Base-by-base conservation (phyloP, 352 stramenopile species). In the Globisporangium irregulare region DNA sequence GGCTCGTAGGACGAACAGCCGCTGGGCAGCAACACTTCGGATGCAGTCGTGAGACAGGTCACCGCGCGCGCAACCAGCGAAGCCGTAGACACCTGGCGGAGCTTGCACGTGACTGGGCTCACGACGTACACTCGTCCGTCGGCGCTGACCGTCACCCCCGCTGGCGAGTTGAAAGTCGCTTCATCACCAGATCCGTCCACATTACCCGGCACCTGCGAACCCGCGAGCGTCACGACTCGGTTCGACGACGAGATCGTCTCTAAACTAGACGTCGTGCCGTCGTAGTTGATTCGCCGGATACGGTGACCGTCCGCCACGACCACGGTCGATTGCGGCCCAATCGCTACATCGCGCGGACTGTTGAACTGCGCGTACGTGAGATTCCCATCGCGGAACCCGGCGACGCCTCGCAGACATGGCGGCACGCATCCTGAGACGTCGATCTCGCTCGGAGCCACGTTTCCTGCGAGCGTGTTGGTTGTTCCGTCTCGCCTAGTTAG, bases 1-100 rank as follows among this genome's bases (percentile, higher is more conserved):
- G 87, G 81, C 32, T 98, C 95, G 72, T 99, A 99, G 12, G 90
- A 98, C 4, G 88, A 89, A 74, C 97, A 99, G 7, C 97, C 95
- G 38, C 89, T 97, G 0, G 97, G 97, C 10, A 95, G 75, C 25
- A 98, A 59, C 18, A 98, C 81, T 56, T 98, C 81, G 0, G 84
- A 76, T 3, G 95, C 72, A 54, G 75, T 82, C 36, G 94, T 97
- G 8, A 74, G 67, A 74, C 95, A 99, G 10, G 76, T 85, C 6
- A 95, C 68, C 8, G 68, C 43, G 18, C 82, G 75, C 18, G 91
- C 83, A 27, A 97, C 84, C 14, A 87, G 76, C 0, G 76, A 70
- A 15, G 93, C 80, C 10, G 85, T 87, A 1, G 83, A 89, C 4
- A 98, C 53, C 62, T 92, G 79, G 5, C 96, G 83, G 4, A 99